Evolutionary conservation across 352 stramenopile genomes (phyloP).

Genomic region (Phytophthora megakarya): DNA sequence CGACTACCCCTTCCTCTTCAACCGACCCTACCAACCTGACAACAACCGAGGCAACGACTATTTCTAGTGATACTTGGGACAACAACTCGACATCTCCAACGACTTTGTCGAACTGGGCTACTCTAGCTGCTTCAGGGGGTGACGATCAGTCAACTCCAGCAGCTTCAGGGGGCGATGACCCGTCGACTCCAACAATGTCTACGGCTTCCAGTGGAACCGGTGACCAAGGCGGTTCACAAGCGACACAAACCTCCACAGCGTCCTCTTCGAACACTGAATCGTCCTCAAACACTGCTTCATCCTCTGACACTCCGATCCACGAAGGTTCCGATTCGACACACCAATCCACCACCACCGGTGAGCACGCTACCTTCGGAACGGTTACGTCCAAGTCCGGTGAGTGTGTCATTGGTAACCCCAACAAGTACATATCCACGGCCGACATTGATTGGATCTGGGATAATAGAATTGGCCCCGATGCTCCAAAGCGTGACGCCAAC

Average conservation of each 20-base stretch:
- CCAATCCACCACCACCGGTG: constrained; percentile 12
- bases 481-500: constrained; percentile 30
- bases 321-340: constrained; percentile 16
- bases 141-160: constrained; percentile 10
- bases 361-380: constrained; percentile 31
- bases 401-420: constrained; percentile 31
- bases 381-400: constrained; percentile 32
- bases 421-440: constrained; percentile 27
- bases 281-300: constrained; percentile 5
- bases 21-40: neutral
- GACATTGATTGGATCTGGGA: constrained; percentile 28
- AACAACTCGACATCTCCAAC: constrained; percentile 5
- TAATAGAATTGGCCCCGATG: constrained; percentile 34
- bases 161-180: neutral
- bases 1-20: neutral
- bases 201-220: constrained; percentile 10
- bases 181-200: neutral
- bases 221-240: constrained; percentile 7
- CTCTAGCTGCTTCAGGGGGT: neutral
- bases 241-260: constrained; percentile 3
- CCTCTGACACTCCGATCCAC: constrained; percentile 10
- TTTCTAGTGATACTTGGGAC: no score
- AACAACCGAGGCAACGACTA: neutral
- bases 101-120: constrained; percentile 2
- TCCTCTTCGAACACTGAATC: constrained; percentile 19